Evolutionary conservation across 2,329 filamentous ascomycete species (phyloP), one percentile per base, ranked within the genome.

Genomic region (Fusarium sp.): DNA sequence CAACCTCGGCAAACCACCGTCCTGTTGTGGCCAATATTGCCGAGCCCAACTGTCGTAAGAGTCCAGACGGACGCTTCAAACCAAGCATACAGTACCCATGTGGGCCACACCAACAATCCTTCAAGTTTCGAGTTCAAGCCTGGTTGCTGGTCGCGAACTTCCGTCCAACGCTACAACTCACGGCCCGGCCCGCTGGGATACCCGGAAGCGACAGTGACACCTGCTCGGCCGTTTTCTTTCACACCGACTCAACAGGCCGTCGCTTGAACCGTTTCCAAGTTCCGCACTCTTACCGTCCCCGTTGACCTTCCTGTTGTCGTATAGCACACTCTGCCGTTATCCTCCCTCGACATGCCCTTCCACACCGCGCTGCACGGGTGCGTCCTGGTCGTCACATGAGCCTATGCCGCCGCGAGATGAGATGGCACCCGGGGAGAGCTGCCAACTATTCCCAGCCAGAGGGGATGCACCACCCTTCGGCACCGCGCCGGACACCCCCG

Each of bases 131-230:
- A 59, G 52, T 48, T 57, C 52, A 52, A 41, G 57, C 54, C n/a
- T 52, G 64, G 64, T 50, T 61, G 37, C 22, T 31, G 14, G 24
- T 54, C 41, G 56, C 27, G 35, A 68, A 64, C 62, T 62, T 65
- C 59, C 39, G 64, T 60, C 70, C 69, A 75, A 72, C 73, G 69
- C 67, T 60, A 69, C 70, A 76, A 72, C 73, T 70, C 66, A 76
- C 77, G 77, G 77, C 68, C 74, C 77, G 77, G 76, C 73, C 77
- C 77, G 77, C 72, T 72, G 69, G 64, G 68, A 75, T 73, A 76
- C 71, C 75, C 72, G 68, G 72, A 64, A 64, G 54, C 72, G 68
- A 71, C 64, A 63, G 54, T 73, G 68, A 71, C 64, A 65, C 45
- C 50, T 64, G 54, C 63, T 54, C n/a, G 37, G 50, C 54, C 24